Evolutionary conservation across 345 rosid genomes (phyloP).

Genomic region (rapeseed (Brassica napus)): Da-Ae NC_063436.1:9561501-9562000

Average conservation of each 20-base stretch:
- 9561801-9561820: slow-evolving; percentile 52
- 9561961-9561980: too few species aligned
- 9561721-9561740: slow-evolving; percentile 91
- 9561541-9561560: not conserved
- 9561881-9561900: slow-evolving; percentile 63
- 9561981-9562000: not conserved
- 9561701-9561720: slow-evolving; percentile 89
- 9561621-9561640: slow-evolving; percentile 63
- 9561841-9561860: slow-evolving; percentile 62
- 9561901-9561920: slow-evolving; percentile 73
- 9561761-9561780: not conserved
- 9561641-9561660: slow-evolving; percentile 86
- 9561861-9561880: slow-evolving; percentile 80
- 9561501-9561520: slow-evolving; percentile 84
- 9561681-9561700: slow-evolving; percentile 69
- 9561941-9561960: slow-evolving; percentile 69
- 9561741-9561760: not conserved
- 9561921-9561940: slow-evolving; percentile 75
- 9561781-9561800: not conserved
- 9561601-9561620: slow-evolving; percentile 61
- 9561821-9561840: slow-evolving; percentile 95
- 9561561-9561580: not conserved
- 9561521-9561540: slow-evolving; percentile 60
- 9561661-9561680: slow-evolving; percentile 61
- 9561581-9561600: not conserved